A percentile compares a stretch with the other conserved stretches of the same genome.
These are phyloP conservation scores for Urochloa ruziziensis DNA, from an alignment of 176 grass and related monocot species.

Conservation along the genomic window DNA sequence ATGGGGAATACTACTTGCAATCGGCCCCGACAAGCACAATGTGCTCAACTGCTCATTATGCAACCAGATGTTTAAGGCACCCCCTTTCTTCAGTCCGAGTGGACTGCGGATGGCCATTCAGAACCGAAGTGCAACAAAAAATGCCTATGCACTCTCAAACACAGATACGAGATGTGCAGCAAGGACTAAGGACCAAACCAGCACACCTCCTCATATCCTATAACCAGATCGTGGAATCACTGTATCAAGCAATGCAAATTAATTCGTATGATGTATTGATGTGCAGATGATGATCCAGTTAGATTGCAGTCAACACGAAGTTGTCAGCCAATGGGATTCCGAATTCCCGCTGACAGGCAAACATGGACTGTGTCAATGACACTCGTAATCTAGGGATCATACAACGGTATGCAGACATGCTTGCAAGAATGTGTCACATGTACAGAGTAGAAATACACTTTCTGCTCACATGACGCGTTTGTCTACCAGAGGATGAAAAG, in stretches of 20 bases:
- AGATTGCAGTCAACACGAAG: background rate
- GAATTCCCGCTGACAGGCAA: background rate
- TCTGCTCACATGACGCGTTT: constrained; percentile 14
- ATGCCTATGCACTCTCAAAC: background rate
- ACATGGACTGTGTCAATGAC: background rate
- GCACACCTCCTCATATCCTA: background rate
- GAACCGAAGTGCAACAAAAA: background rate
- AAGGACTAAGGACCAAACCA: background rate
- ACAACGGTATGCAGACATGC: background rate
- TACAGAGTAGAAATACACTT: constrained; percentile 11
- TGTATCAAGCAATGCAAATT: background rate
- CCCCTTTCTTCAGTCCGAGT: background rate
- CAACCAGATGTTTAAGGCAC: background rate
- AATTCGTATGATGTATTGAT: background rate
- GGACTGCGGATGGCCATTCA: background rate
- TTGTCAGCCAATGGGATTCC: background rate
- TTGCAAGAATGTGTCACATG: background rate
- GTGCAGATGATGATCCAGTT: background rate
- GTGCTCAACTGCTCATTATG: constrained; percentile 14
- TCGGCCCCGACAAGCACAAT: background rate
- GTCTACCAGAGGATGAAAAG: constrained; percentile 1
- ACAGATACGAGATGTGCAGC: background rate
- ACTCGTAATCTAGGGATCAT: background rate
- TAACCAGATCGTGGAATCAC: background rate
- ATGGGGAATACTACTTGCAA: background rate